phyloP scores from a whole-genome alignment of 1,284 basidiomycete species.

The Boletus holoroseus region DNA sequence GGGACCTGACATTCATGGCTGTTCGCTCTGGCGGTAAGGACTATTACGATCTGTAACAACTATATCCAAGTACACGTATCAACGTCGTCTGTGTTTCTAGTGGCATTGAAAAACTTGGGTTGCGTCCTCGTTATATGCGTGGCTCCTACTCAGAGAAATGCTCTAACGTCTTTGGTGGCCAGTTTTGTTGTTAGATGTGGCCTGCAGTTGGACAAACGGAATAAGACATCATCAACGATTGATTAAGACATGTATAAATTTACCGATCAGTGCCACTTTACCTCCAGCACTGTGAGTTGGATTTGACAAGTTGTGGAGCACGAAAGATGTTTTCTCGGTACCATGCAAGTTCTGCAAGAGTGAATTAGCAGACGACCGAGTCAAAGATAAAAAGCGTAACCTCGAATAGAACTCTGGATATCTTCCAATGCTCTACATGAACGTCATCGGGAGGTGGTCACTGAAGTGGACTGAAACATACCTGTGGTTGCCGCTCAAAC shows the following conservation, averaged over 20 bases:
- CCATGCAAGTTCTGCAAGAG: neutral
- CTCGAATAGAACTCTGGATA: conserved; percentile 68
- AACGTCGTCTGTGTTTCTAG: neutral
- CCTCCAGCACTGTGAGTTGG: neutral
- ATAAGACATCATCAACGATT: too few relatives aligned
- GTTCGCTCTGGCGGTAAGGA: conserved; percentile 8
- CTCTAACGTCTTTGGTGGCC: too few relatives aligned
- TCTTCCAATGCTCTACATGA: conserved; percentile 66
- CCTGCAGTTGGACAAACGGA: neutral
- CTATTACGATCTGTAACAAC: neutral
- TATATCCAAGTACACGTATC: neutral
- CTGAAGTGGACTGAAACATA: conserved; percentile 33
- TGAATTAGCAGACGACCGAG: neutral
- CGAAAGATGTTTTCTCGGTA: conserved; percentile 1
- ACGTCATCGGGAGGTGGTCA: neutral
- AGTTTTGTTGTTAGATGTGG: too few relatives aligned
- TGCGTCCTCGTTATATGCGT: neutral
- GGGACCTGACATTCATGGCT: neutral
- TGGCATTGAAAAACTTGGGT: neutral
- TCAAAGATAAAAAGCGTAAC: conserved; percentile 34
- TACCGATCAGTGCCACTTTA: too few relatives aligned
- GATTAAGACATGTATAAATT: too few relatives aligned
- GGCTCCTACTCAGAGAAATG: neutral
- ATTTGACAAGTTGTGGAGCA: neutral
- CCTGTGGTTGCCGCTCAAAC: conserved; percentile 23